phyloP scores from a whole-genome alignment of 129 eudicot genomes.

The Heracleum sosnowskyi region DNA sequence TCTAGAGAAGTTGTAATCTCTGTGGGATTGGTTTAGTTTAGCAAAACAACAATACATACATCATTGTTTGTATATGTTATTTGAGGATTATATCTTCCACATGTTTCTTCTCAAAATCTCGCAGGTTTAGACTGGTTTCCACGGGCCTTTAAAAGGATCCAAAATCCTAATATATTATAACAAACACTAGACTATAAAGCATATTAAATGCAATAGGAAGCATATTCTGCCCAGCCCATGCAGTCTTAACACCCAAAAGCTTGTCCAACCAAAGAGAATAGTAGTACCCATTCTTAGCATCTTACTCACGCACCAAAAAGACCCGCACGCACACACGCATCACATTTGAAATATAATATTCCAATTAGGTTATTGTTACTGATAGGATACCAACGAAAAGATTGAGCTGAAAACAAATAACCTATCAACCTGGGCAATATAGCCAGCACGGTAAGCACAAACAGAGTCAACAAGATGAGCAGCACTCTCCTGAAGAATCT shows the following conservation, averaged over 20 bases:
- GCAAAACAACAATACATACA: not conserved
- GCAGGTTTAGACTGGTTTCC: not conserved
- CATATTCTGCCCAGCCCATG: not conserved
- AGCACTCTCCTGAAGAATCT: constrained; percentile 75
- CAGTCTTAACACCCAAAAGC: not conserved
- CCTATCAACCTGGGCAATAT: constrained; percentile 65
- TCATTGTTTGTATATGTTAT: not conserved
- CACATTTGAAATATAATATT: not conserved
- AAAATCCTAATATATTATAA: not conserved
- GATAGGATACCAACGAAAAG: constrained; percentile 6
- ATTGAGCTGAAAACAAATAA: not conserved
- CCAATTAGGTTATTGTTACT: not conserved
- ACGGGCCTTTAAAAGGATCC: not conserved
- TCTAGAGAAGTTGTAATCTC: not conserved
- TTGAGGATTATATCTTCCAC: not conserved
- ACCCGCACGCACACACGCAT: not conserved
- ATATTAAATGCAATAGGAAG: not conserved
- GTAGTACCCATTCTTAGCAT: not conserved
- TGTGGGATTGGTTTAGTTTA: not conserved
- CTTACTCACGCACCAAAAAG: not conserved
- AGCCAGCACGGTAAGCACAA: constrained; percentile 81
- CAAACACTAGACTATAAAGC: not conserved
- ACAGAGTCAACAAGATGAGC: constrained; percentile 57
- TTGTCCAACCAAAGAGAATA: not conserved
- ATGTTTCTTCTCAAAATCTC: not conserved